These are phyloP conservation scores for Yarrowia hollandica DNA, from an alignment of 805 yeast genomes.

Conservation along the genomic window DNA sequence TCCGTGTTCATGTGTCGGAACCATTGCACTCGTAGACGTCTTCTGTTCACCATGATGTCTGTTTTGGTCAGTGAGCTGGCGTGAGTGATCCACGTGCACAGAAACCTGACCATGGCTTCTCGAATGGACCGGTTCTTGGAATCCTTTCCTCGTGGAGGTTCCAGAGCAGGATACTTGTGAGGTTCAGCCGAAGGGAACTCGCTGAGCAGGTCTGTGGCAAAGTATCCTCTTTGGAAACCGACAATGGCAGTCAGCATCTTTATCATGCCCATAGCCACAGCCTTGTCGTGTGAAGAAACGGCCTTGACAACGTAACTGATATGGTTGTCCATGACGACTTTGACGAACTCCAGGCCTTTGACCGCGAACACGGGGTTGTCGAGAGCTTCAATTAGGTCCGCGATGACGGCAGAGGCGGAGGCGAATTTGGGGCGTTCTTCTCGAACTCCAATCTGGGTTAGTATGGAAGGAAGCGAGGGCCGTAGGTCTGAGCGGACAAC, in stretches of 20 bases:
- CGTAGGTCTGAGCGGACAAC: too few relatives aligned
- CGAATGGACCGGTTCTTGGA: slow-evolving; percentile 46
- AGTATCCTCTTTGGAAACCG: slow-evolving; percentile 50
- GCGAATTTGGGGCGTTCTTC: slow-evolving; percentile 17
- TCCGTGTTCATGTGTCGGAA: slow-evolving; percentile 66
- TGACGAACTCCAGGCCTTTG: slow-evolving; percentile 47
- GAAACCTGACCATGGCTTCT: slow-evolving; percentile 58
- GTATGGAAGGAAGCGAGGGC: too few relatives aligned
- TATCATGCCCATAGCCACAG: slow-evolving; percentile 62
- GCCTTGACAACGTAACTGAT: slow-evolving; percentile 68
- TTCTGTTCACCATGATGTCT: slow-evolving; percentile 56
- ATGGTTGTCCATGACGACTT: slow-evolving; percentile 56
- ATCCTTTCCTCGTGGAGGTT: neutral
- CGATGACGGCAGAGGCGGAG: neutral
- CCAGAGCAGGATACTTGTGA: slow-evolving; percentile 20
- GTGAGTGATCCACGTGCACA: slow-evolving; percentile 53
- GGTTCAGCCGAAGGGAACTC: slow-evolving; percentile 60
- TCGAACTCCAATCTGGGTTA: slow-evolving; percentile 11
- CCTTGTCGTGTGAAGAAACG: slow-evolving; percentile 57
- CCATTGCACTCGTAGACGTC: slow-evolving; percentile 61
- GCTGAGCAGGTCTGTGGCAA: slow-evolving; percentile 59
- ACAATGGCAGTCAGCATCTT: slow-evolving; percentile 56
- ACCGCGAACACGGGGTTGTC: slow-evolving; percentile 36
- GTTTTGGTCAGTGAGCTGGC: slow-evolving; percentile 60
- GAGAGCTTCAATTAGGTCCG: neutral